Conservation (phyloP, 1,284 basidiomycete species). For the Ganoderma boninense region DNA sequence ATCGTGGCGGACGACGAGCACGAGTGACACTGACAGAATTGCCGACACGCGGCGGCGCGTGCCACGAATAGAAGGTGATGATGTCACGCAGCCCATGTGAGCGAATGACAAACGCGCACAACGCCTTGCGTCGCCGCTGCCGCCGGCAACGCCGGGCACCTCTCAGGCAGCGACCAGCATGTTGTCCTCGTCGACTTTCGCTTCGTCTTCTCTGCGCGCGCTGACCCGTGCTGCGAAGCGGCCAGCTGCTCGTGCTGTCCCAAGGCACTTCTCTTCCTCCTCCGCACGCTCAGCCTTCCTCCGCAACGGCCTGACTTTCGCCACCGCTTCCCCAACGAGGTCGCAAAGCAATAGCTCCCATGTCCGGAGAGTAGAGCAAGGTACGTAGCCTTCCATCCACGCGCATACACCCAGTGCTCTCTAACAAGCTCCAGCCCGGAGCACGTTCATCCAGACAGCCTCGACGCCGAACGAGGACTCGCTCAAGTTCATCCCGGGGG, state of each 20-base stretch:
- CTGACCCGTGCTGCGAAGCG: constrained; percentile 17
- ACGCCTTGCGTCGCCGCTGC: not conserved
- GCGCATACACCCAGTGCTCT: not conserved
- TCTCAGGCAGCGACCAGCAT: constrained; percentile 25
- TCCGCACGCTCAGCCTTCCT: constrained; percentile 34
- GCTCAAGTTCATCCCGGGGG: constrained; percentile 97
- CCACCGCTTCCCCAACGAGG: constrained; percentile 46
- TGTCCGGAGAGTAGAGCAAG: constrained; percentile 34
- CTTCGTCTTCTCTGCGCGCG: constrained; percentile 32
- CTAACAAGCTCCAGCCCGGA: constrained; percentile 62
- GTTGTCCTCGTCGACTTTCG: constrained; percentile 31
- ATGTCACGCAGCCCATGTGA: constrained; percentile 6
- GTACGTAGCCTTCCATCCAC: constrained; percentile 20
- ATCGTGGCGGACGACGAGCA: constrained; percentile 20
- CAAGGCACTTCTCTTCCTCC: constrained; percentile 34
- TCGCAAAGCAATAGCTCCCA: constrained; percentile 24
- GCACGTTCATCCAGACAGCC: constrained; percentile 98
- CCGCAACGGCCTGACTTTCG: constrained; percentile 46
- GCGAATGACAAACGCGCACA: constrained; percentile 3
- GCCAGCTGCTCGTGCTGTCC: not conserved
- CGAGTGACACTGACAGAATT: too few relatives aligned
- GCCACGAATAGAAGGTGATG: not conserved
- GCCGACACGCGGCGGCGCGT: not conserved
- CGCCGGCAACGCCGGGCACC: not conserved
- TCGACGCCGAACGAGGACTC: constrained; percentile 97